These are phyloP conservation scores for Sporisorium exsertum DNA, from an alignment of 1,284 basidiomycete genomes.

Conservation along the genomic window DNA sequence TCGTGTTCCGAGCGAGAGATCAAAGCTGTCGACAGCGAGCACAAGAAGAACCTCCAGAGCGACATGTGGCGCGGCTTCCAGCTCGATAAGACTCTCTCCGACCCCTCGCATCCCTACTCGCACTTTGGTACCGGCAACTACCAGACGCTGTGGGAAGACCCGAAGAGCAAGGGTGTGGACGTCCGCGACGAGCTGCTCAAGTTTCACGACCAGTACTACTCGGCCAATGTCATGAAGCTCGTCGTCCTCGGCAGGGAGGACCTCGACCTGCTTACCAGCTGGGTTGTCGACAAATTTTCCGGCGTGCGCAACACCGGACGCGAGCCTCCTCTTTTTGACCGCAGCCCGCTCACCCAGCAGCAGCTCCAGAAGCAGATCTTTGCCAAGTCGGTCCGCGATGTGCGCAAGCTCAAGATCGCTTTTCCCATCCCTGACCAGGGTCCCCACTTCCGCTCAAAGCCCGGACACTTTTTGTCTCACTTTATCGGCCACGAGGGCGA, in stretches of 20 bases:
- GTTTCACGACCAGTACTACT: conserved; percentile 95
- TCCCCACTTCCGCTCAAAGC: conserved; percentile 82
- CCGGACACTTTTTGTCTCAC: conserved; percentile 83
- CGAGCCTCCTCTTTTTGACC: conserved; percentile 77
- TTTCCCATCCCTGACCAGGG: conserved; percentile 79
- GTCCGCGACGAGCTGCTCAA: conserved; percentile 89
- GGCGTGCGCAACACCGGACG: conserved; percentile 79
- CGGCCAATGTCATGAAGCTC: conserved; percentile 91
- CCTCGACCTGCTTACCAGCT: conserved; percentile 79
- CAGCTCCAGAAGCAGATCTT: conserved; percentile 80
- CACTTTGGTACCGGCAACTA: conserved; percentile 96
- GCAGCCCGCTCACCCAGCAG: conserved; percentile 75
- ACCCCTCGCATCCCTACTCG: conserved; percentile 82
- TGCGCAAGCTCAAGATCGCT: conserved; percentile 86
- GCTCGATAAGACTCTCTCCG: conserved; percentile 87
- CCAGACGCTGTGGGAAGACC: conserved; percentile 80
- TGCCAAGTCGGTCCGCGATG: conserved; percentile 89
- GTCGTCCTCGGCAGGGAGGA: conserved; percentile 90
- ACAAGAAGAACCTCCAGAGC: conserved; percentile 96
- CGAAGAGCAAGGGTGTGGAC: conserved; percentile 78
- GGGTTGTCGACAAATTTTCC: conserved; percentile 82
- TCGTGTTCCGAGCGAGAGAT: conserved; percentile 94
- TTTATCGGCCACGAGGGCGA: conserved; percentile 96
- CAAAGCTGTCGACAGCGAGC: conserved; percentile 96
- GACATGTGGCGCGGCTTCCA: conserved; percentile 98